phyloP scores from a whole-genome alignment of 345 rosid genomes.

The Hibiscus tridactylites region DNA sequence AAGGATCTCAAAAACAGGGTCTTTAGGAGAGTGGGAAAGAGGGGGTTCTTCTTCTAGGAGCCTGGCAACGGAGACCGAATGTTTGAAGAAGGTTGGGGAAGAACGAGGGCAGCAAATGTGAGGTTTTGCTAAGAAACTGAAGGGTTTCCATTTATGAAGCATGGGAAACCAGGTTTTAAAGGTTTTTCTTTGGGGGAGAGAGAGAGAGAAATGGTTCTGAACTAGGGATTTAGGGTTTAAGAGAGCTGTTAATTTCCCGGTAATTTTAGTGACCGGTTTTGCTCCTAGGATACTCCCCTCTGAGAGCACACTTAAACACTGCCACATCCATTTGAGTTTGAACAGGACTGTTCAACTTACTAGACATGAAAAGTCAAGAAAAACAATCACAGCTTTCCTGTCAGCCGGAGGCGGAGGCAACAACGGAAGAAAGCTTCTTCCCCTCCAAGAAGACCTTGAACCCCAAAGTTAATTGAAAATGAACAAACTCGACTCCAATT shows the following conservation, averaged over 20 bases:
- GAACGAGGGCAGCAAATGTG: constrained; percentile 17
- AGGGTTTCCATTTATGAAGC: constrained; percentile 36
- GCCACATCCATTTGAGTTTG: constrained; percentile 74
- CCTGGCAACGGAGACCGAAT: constrained; percentile 31
- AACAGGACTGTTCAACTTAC: constrained; percentile 87
- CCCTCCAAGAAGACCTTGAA: constrained; percentile 31
- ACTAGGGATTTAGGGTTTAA: neutral
- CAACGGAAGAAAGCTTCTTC: constrained; percentile 42
- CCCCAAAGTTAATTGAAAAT: constrained; percentile 29
- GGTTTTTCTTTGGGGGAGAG: neutral
- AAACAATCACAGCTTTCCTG: neutral
- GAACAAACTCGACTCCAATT: neutral
- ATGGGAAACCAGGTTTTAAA: constrained; percentile 22
- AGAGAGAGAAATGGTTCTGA: neutral
- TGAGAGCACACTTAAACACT: too few species aligned
- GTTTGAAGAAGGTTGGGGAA: constrained; percentile 25
- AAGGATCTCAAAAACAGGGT: constrained; percentile 37
- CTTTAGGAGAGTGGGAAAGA: constrained; percentile 8
- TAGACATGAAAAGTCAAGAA: constrained; percentile 59
- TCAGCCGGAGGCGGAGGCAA: constrained; percentile 29
- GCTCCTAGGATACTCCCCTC: too few species aligned
- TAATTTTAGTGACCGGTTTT: neutral
- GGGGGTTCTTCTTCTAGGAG: constrained; percentile 17
- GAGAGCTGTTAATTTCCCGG: constrained; percentile 1
- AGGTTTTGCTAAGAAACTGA: constrained; percentile 16